Evolutionary conservation across 805 yeast species (phyloP).

Genomic region (Kazachstania bromeliacearum): DNA sequence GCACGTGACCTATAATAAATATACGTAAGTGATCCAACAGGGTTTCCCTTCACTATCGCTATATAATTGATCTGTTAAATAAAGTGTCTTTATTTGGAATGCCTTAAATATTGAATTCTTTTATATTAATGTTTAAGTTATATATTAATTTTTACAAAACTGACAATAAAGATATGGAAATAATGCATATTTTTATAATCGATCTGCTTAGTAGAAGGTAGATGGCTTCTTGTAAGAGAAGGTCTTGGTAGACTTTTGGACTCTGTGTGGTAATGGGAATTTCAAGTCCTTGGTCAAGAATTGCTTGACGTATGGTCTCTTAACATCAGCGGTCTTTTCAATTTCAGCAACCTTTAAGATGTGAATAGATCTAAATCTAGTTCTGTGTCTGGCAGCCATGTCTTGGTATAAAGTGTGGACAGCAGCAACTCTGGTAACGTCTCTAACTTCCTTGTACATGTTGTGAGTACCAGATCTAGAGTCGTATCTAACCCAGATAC

Average conservation of each 20-base stretch:
- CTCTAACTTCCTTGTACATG: conserved; percentile 99
- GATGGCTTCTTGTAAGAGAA: conserved; percentile 91
- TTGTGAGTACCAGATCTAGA: conserved; percentile 99
- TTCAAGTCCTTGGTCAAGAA: conserved; percentile 89
- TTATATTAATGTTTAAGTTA: too few species aligned
- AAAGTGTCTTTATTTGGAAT: too few species aligned
- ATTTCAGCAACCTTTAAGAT: conserved; percentile 98
- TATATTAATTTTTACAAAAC: conserved; percentile 7
- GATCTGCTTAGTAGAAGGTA: conserved; percentile 76
- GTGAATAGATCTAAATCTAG: conserved; percentile 99
- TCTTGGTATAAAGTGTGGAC: conserved; percentile 98
- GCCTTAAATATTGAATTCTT: too few species aligned
- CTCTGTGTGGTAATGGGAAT: conserved; percentile 99
- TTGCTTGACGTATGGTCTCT: conserved; percentile 98
- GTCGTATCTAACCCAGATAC: conserved; percentile 99
- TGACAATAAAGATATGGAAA: conserved; percentile 1
- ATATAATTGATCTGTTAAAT: too few species aligned
- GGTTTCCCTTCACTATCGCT: too few species aligned
- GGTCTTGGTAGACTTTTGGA: conserved; percentile 79
- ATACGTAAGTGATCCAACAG: too few species aligned
- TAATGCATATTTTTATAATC: conserved; percentile 3
- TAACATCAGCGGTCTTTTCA: conserved; percentile 94
- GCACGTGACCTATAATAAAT: too few species aligned
- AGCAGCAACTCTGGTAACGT: conserved; percentile 97
- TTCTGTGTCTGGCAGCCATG: conserved; percentile 99